Base-by-base conservation (phyloP, 352 stramenopile genomes). In the Pythium volutum region DNA sequence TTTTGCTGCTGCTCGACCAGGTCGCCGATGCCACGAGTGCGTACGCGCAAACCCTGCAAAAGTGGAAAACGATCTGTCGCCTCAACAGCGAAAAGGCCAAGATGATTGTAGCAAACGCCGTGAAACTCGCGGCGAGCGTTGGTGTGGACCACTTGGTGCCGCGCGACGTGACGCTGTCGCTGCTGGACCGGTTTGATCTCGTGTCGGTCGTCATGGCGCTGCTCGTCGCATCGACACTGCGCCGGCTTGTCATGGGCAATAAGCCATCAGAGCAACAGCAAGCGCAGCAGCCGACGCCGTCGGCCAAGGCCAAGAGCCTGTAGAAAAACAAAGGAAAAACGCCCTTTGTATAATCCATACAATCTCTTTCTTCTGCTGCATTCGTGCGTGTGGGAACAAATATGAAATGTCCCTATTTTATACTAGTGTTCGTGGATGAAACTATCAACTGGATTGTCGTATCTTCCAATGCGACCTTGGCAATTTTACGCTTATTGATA, bases 51-150 rank as follows among this genome's bases (percentile, higher is more conserved):
- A 64, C 43, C 36, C 53, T 68, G 46, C 53, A 62, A 1, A 62
- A 62, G 54, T 68, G 61, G 62, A 69, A 69, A 49, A 60, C 54
- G 39, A 69, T 69, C 62, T 63, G 54, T 33, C 62, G 34, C 16
- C 55, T 69, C 47, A 69, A 69, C 55, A 69, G 55, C 49, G 54
- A 64, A 38, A 59, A 55, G 39, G 62, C 47, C 55, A 59, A 60
- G 31, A 38, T 50, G 27, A 64, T 64, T n/a, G 54, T 69, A 15
- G 46, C 62, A 9, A 69, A 64, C 55, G 49, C 55, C 39, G 55
- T 69, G 18, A 63, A 55, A 49, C 59, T 69, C 50, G 62, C 62
- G 15, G 62, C 62, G 27, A 69, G 50, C 33, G 55, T 64, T 41
- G 62, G 62, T 25, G 53, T 60, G 9, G 54, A 63, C 31, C 62